phyloP scores from a whole-genome alignment of 1,284 basidiomycete species.

The Ustilago hordei region DNA sequence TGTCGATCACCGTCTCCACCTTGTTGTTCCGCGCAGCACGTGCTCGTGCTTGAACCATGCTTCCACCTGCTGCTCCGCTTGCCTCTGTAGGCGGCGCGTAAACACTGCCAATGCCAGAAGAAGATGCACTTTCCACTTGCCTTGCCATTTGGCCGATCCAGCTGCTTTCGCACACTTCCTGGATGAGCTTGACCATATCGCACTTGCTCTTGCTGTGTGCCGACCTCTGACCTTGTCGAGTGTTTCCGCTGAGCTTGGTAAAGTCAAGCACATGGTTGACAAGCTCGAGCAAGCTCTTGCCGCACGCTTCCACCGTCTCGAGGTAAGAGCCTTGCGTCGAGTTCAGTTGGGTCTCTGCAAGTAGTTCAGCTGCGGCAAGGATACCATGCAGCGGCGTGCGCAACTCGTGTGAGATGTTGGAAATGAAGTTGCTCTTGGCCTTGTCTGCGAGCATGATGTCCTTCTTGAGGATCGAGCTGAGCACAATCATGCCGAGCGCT shows the following conservation, averaged over 20 bases:
- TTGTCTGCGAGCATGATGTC: constrained; percentile 95
- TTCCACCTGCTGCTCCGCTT: constrained; percentile 1
- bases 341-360: constrained; percentile 84
- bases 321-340: constrained; percentile 87
- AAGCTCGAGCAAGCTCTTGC: constrained; percentile 73
- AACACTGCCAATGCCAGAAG: constrained; percentile 83
- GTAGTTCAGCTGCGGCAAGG: constrained; percentile 87
- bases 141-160: constrained; percentile 90
- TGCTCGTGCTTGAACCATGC: constrained; percentile 37
- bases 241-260: constrained; percentile 85
- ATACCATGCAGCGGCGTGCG: constrained; percentile 73
- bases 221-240: constrained; percentile 70
- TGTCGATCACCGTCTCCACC: constrained; percentile 89
- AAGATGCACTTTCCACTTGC: constrained; percentile 72
- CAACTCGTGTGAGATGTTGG: constrained; percentile 91
- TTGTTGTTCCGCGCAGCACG: constrained; percentile 65
- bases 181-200: constrained; percentile 88
- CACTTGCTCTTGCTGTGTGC: constrained; percentile 49
- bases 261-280: constrained; percentile 98
- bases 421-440: constrained; percentile 86
- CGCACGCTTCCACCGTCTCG: constrained; percentile 75
- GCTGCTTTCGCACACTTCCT: constrained; percentile 93
- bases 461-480: constrained; percentile 90
- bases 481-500: constrained; percentile 89
- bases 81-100: constrained; percentile 77